Percentiles rank a stretch among this genome's conserved stretches.
phyloP scores from a whole-genome alignment of 352 stramenopile genomes.

The Phytophthora pinifolia region DNA sequence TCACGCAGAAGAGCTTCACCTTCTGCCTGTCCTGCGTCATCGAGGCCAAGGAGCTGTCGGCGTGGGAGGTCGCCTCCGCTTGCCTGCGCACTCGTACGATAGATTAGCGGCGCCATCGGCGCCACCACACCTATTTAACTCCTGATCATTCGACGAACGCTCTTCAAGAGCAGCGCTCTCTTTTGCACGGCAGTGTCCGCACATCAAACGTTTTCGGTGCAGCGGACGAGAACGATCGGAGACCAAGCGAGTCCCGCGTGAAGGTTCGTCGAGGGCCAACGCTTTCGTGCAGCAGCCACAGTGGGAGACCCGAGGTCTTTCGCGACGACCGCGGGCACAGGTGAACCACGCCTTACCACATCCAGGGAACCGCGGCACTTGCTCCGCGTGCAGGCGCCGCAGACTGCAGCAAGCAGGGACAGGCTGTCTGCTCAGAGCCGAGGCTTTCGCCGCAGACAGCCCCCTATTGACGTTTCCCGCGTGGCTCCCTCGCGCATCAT shows the following conservation, averaged over 20 bases:
- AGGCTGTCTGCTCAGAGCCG: slow-evolving; percentile 26
- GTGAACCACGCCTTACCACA: slow-evolving; percentile 22
- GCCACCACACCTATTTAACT: slow-evolving; percentile 7
- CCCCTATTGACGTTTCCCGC: slow-evolving; percentile 1
- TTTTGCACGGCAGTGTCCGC: neutral
- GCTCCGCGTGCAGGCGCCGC: too few species aligned
- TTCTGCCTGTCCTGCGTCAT: slow-evolving; percentile 62
- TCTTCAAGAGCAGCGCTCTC: neutral
- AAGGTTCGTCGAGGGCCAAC: slow-evolving; percentile 8
- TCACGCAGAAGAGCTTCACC: slow-evolving; percentile 52
- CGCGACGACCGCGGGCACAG: slow-evolving; percentile 14
- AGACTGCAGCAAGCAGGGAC: neutral
- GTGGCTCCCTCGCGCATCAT: slow-evolving; percentile 7
- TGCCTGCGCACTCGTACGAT: slow-evolving; percentile 18
- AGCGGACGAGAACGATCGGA: slow-evolving; percentile 6
- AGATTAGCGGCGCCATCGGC: slow-evolving; percentile 3
- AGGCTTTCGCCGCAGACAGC: slow-evolving; percentile 17
- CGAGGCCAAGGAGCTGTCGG: slow-evolving; percentile 40
- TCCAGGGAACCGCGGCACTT: too few species aligned
- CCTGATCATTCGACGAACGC: neutral
- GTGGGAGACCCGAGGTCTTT: slow-evolving; percentile 24
- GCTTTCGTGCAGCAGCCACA: slow-evolving; percentile 18
- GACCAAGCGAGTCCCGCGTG: neutral
- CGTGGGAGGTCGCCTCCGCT: slow-evolving; percentile 45
- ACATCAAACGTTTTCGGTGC: slow-evolving; percentile 6